These are phyloP conservation scores for Clarireedia homoeocarpa DNA, from an alignment of 2,329 filamentous ascomycete genomes.

Conservation along the genomic window DNA sequence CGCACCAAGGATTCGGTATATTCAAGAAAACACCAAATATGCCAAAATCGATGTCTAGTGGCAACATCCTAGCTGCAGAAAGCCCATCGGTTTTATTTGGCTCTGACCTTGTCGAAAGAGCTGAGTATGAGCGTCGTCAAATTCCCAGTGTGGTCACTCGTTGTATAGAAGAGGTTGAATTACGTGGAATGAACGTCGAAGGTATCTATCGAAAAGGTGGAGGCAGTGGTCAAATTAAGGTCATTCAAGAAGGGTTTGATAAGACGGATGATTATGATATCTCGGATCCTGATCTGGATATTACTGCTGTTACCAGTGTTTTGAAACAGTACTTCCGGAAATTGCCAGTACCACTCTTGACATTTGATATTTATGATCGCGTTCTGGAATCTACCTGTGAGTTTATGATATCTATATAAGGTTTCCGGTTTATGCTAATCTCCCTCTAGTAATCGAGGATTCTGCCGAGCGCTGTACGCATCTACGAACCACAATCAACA, in stretches of 20 bases:
- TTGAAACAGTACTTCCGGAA: slow-evolving; percentile 97
- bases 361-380: slow-evolving; percentile 84
- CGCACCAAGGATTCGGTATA: slow-evolving; percentile 49
- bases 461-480: slow-evolving; percentile 61
- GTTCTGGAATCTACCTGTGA: slow-evolving; percentile 73
- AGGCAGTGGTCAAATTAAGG: slow-evolving; percentile 82
- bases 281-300: slow-evolving; percentile 86
- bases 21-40: slow-evolving; percentile 44
- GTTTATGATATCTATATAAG: slow-evolving; percentile 26
- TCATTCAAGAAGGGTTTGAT: slow-evolving; percentile 87
- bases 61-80: slow-evolving; percentile 37
- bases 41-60: slow-evolving; percentile 42
- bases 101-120: slow-evolving; percentile 76
- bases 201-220: slow-evolving; percentile 98
- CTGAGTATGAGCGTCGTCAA: slow-evolving; percentile 80
- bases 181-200: slow-evolving; percentile 93
- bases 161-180: slow-evolving; percentile 94
- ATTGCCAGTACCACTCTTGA: slow-evolving; percentile 80
- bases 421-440: slow-evolving; percentile 20
- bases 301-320: slow-evolving; percentile 90
- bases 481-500: slow-evolving; percentile 65
- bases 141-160: slow-evolving; percentile 87
- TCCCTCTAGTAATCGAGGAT: slow-evolving; percentile 50
- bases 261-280: slow-evolving; percentile 81
- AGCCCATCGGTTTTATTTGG: slow-evolving; percentile 66